Conservation (phyloP, 495 filamentous ascomycete species). For the Xylaria flabelliformis region DNA sequence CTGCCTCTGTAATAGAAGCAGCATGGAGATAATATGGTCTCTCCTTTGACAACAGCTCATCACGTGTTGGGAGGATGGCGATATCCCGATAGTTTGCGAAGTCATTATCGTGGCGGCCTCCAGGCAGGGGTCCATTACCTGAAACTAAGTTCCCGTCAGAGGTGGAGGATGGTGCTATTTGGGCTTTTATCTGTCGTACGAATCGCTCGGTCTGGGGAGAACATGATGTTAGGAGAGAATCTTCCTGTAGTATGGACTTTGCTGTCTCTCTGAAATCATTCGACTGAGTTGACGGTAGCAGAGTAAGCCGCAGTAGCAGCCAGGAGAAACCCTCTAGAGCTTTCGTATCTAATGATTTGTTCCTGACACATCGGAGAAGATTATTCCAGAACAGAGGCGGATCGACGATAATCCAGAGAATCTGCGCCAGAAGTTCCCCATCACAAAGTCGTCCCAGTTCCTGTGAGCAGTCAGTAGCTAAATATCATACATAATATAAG, state of each 20-base stretch:
- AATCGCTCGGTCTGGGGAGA: conserved; percentile 4
- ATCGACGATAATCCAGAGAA: conserved; percentile 60
- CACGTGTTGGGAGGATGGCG: conserved; percentile 69
- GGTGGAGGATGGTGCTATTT: conserved; percentile 5
- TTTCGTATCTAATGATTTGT: conserved; percentile 45
- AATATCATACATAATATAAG: not conserved
- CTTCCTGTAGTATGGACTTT: not conserved
- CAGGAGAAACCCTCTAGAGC: conserved; percentile 61
- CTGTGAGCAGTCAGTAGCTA: not conserved
- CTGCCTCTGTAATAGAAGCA: conserved; percentile 45
- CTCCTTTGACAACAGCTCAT: conserved; percentile 67
- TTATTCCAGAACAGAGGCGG: conserved; percentile 69
- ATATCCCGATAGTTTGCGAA: conserved; percentile 66
- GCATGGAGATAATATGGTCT: conserved; percentile 64
- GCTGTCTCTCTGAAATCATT: conserved; percentile 42
- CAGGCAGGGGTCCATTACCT: conserved; percentile 42
- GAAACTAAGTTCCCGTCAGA: not conserved
- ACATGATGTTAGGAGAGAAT: not conserved
- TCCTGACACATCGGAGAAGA: conserved; percentile 53
- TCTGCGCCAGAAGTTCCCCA: conserved; percentile 60
- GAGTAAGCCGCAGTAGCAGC: conserved; percentile 64
- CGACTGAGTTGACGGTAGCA: conserved; percentile 43
- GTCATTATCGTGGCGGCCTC: conserved; percentile 84
- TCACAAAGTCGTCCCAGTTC: conserved; percentile 58
- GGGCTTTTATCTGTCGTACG: not conserved